phyloP scores from a whole-genome alignment of 371 early-diverging fungal species.

The Apophysomyces trapeziformis region DNA sequence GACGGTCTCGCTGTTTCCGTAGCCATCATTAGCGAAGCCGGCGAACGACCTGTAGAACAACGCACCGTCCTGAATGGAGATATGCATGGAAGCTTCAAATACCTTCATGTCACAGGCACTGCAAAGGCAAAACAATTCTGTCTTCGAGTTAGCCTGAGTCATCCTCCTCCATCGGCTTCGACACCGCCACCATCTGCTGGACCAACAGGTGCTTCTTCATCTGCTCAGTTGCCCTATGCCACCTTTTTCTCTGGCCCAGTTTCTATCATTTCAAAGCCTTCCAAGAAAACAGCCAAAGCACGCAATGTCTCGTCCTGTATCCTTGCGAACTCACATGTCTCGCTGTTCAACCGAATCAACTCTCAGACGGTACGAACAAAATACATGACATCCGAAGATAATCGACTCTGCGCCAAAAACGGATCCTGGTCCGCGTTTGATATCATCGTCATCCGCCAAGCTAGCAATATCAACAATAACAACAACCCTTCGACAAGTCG shows the following conservation, averaged over 20 bases:
- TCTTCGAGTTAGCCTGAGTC: constrained; percentile 52
- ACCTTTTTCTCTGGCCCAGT: constrained; percentile 74
- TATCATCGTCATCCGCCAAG: constrained; percentile 62
- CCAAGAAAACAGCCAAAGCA: constrained; percentile 84
- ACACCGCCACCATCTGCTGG: constrained; percentile 64
- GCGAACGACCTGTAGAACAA: constrained; percentile 54
- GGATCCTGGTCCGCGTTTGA: constrained; percentile 81
- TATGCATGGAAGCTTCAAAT: constrained; percentile 62
- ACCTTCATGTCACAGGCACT: constrained; percentile 77
- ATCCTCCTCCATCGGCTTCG: constrained; percentile 49
- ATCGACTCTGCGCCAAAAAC: constrained; percentile 74
- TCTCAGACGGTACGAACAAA: constrained; percentile 89
- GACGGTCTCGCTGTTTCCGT: constrained; percentile 51
- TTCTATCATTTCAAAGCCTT: constrained; percentile 86
- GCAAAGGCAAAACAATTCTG: constrained; percentile 82
- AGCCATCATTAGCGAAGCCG: constrained; percentile 61
- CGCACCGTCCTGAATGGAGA: constrained; percentile 61
- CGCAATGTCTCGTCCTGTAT: constrained; percentile 79
- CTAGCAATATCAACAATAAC: constrained; percentile 29
- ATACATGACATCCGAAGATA: constrained; percentile 65
- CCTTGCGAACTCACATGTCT: constrained; percentile 67
- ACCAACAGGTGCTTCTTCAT: constrained; percentile 24
- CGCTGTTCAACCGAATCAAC: constrained; percentile 84
- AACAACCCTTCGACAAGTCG: background rate
- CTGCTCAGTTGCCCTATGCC: constrained; percentile 43